Evolutionary conservation across 768 basidiomycete species (phyloP), one percentile per base, ranked within the genome.

Genomic region (Butyriboletus loyo): DNA sequence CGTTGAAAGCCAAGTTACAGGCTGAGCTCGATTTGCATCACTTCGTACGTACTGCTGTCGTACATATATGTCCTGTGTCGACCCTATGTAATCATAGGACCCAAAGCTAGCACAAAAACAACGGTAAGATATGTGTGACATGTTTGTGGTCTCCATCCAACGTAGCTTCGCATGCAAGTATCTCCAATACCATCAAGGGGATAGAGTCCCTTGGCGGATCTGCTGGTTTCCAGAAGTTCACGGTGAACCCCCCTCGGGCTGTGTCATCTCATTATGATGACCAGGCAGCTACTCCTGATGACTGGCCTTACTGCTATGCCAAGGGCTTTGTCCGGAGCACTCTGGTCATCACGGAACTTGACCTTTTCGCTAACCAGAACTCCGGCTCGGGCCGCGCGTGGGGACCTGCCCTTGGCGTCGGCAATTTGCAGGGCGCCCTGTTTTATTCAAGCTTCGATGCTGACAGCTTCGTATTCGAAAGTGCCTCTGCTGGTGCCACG

Each of bases 151-250:
- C 50, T 21, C 36, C 13, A 9, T 38, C 28, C 24, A n/a, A 52
- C 19, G 10, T 5, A 10, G n/a, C 14, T 4, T 27, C 11, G 13
- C n/a, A 34, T 32, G 14, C 27, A 52, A 52, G 50, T 17, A 8
- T 52, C 30, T 7, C 7, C 5, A 1, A 31, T 9, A 15, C 19
- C 22, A 52, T 52, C 36, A 31, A 38, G 28, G 50, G 36, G 6
- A 32, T 52, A 38, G 50, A 52, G 22, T 52, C 49, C 7, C 49
- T 53, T 9, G 51, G 50, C 21, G 37, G 38, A 34, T 27, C 51
- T 31, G 19, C 19, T 14, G 51, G 51, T 13, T 52, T 52, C 19
- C 49, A 52, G 5, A n/a, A n/a, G 10, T 52, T 31, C n/a, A 19
- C 30, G 3, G 7, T 11, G 49, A 28, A 37, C 5, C 15, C 21